Evolutionary conservation across 1,139 yeast genomes (phyloP).

Genomic region (Taphrina wiesneri): DNA sequence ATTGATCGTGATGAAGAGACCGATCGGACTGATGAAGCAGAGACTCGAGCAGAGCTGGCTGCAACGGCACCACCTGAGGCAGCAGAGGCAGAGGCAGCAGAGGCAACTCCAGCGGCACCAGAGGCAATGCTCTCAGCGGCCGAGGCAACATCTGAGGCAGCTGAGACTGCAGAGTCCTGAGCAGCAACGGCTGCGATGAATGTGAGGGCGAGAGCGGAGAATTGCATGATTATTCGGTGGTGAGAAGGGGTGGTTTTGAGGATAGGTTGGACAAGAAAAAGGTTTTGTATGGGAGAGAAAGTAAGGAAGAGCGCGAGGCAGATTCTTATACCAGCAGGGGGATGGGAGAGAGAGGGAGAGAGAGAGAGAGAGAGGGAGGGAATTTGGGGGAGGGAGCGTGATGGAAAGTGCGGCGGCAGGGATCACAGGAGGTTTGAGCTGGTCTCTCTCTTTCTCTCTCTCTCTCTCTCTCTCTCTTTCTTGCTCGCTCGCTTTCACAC

Average conservation of each 20-base stretch:
- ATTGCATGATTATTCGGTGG: constrained; percentile 15
- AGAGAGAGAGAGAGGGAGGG: neutral
- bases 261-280: neutral
- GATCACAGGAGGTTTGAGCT: neutral
- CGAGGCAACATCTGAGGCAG: constrained; percentile 3
- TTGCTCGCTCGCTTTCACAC: too few species aligned
- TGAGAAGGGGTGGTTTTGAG: neutral
- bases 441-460: too few species aligned
- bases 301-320: neutral
- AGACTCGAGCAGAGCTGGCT: neutral
- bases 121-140: neutral
- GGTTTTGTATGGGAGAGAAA: neutral
- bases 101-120: constrained; percentile 10
- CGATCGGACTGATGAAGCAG: neutral
- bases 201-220: constrained; percentile 27
- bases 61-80: constrained; percentile 3
- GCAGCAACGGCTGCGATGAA: constrained; percentile 31
- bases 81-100: constrained; percentile 16
- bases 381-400: neutral
- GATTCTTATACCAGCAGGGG: constrained; percentile 15
- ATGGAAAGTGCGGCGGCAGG: neutral
- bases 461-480: too few species aligned
- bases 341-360: neutral
- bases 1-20: constrained; percentile 4
- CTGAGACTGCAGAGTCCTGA: constrained; percentile 22